A percentile compares a stretch with the other conserved stretches of the same genome.
These are phyloP conservation scores for Lyophyllum decastes DNA, from an alignment of 768 basidiomycete species.

Conservation along the genomic window DNA sequence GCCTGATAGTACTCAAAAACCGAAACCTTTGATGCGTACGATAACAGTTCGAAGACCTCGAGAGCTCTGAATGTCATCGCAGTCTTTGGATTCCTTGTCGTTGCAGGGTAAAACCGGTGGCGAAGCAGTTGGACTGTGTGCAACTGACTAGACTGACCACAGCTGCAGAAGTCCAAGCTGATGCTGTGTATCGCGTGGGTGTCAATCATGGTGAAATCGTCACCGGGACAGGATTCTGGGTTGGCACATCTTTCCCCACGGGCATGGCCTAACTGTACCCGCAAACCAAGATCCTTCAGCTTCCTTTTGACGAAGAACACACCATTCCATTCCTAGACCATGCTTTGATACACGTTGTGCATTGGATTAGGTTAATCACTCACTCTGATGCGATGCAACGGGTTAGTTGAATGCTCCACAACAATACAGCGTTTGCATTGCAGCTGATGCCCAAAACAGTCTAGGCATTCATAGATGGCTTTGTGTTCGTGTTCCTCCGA, in stretches of 20 bases:
- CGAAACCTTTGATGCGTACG: conserved; percentile 12
- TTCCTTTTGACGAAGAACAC: conserved; percentile 12
- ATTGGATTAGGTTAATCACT: background rate
- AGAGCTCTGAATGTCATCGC: conserved; percentile 13
- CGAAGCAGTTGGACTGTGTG: conserved; percentile 12
- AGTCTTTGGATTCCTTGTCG: conserved; percentile 4
- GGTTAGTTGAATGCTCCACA: background rate
- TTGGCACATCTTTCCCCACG: conserved; percentile 6
- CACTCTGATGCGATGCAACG: conserved; percentile 12
- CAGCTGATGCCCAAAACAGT: conserved; percentile 1
- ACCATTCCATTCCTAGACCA: conserved; percentile 20
- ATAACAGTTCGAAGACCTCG: conserved; percentile 10
- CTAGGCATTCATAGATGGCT: conserved; percentile 5
- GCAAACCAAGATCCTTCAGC: conserved; percentile 22
- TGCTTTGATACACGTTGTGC: background rate
- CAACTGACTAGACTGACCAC: conserved; percentile 7
- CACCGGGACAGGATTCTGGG: background rate
- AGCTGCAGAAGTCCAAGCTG: conserved; percentile 9
- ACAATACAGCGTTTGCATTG: conserved; percentile 10
- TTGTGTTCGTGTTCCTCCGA: background rate
- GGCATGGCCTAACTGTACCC: conserved; percentile 21
- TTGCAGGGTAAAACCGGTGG: conserved; percentile 8
- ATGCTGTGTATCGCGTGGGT: background rate
- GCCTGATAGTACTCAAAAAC: conserved; percentile 12
- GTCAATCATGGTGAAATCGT: conserved; percentile 7